Conservation (phyloP, 108 stramenopile species). For the Fistulifera pelliculosa region DNA sequence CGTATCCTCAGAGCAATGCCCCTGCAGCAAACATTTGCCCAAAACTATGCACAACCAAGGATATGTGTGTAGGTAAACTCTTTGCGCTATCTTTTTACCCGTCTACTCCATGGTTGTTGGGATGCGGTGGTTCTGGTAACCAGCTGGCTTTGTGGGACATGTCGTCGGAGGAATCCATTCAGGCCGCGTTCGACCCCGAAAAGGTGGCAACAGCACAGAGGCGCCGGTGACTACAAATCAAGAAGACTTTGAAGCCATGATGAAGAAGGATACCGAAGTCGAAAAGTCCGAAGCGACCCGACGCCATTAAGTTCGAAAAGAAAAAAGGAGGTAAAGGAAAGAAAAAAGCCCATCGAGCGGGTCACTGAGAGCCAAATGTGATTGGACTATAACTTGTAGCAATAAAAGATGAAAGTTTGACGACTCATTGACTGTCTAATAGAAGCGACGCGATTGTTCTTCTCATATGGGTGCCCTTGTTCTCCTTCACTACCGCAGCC, state of each 20-base stretch:
- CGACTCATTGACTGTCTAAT: too few species aligned
- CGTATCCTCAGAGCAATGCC: slow-evolving; percentile 21
- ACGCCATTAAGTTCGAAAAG: slow-evolving; percentile 32
- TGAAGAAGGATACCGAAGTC: slow-evolving; percentile 32
- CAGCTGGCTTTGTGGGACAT: slow-evolving; percentile 92
- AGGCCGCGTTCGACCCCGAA: slow-evolving; percentile 51
- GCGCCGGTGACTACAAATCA: slow-evolving; percentile 7
- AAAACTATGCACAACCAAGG: slow-evolving; percentile 59
- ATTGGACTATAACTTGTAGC: too few species aligned
- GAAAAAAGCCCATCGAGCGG: slow-evolving; percentile 33
- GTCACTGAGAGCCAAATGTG: background rate
- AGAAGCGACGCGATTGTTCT: too few species aligned
- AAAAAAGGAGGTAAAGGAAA: slow-evolving; percentile 58
- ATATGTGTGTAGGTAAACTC: slow-evolving; percentile 84
- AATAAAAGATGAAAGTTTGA: too few species aligned
- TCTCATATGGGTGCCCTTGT: too few species aligned
- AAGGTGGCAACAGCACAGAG: slow-evolving; percentile 2
- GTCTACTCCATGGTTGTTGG: slow-evolving; percentile 81
- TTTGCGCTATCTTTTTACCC: slow-evolving; percentile 80
- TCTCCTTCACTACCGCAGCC: too few species aligned
- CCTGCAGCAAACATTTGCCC: slow-evolving; percentile 23
- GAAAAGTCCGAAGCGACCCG: slow-evolving; percentile 21
- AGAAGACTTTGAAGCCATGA: slow-evolving; percentile 66
- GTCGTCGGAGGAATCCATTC: slow-evolving; percentile 54
- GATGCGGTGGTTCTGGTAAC: slow-evolving; percentile 85